Evolutionary conservation across 768 basidiomycete genomes (phyloP).

Genomic region (Serpula lacrymans): DNA sequence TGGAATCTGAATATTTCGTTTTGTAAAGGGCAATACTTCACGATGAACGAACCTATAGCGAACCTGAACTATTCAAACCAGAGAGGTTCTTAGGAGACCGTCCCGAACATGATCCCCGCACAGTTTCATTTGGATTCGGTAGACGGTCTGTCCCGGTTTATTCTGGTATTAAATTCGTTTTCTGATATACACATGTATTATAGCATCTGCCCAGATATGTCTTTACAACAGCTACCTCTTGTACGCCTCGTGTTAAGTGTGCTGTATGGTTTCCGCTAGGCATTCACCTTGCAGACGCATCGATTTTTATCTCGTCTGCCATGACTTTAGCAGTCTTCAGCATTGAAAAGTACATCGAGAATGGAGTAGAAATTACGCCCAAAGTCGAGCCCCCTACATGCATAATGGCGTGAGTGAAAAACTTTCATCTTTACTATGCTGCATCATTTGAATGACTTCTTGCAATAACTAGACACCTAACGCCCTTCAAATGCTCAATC

Average conservation of each 20-base stretch:
- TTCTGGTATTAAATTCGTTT: too few species aligned
- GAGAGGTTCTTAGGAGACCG: conserved; percentile 19
- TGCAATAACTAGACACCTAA: conserved; percentile 31
- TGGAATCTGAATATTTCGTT: too few species aligned
- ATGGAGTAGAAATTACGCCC: conserved; percentile 33
- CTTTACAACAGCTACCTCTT: too few species aligned
- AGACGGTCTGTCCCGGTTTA: conserved; percentile 14
- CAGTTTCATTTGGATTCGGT: conserved; percentile 15
- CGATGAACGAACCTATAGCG: conserved; percentile 13
- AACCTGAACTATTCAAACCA: conserved; percentile 17
- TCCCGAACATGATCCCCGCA: conserved; percentile 12
- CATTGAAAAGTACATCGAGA: conserved; percentile 33
- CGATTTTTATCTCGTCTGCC: conserved; percentile 41
- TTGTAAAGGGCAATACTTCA: conserved; percentile 19
- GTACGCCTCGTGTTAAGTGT: too few species aligned
- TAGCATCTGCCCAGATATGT: conserved; percentile 47
- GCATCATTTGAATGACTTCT: background rate
- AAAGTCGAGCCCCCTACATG: conserved; percentile 38
- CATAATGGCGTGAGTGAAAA: conserved; percentile 36
- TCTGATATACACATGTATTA: background rate
- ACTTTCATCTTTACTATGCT: background rate
- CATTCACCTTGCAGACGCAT: conserved; percentile 40
- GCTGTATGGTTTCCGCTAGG: too few species aligned
- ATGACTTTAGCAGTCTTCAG: conserved; percentile 37
- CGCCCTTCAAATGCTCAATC: conserved; percentile 31